These are phyloP conservation scores for Climacium dendroides DNA, from an alignment of 225 moss, liverwort and hornwort genomes.

Conservation along the genomic window DNA sequence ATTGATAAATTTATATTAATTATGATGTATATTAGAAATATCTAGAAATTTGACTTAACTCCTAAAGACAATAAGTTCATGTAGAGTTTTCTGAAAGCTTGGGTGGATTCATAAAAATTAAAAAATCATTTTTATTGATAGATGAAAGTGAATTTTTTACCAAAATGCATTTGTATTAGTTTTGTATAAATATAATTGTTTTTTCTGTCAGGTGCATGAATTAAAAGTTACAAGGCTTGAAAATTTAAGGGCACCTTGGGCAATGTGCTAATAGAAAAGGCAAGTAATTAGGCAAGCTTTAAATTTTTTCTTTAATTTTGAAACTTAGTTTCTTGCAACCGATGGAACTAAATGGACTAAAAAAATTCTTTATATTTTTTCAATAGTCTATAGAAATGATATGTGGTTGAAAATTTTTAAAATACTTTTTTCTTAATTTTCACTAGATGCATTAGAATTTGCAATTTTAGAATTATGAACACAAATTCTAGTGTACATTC, in stretches of 20 bases:
- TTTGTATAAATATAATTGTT: too few relatives aligned
- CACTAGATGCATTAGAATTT: background rate
- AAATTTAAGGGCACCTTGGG: fast-evolving
- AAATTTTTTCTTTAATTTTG: too few relatives aligned
- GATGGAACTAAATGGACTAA: background rate
- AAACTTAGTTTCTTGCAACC: background rate
- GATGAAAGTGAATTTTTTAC: background rate
- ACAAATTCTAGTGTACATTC: background rate
- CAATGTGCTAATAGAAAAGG: fast-evolving
- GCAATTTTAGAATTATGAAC: background rate
- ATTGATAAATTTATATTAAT: too few relatives aligned
- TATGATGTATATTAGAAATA: too few relatives aligned
- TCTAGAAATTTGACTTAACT: too few relatives aligned
- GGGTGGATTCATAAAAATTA: background rate
- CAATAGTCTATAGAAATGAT: too few relatives aligned
- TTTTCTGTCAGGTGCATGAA: fast-evolving
- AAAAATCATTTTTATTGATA: background rate
- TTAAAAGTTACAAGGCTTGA: too few relatives aligned
- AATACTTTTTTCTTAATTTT: too few relatives aligned
- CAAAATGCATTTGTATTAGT: background rate
- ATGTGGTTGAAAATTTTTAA: background rate
- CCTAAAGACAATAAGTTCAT: fast-evolving
- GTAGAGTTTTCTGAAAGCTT: background rate
- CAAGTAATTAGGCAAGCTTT: too few relatives aligned
- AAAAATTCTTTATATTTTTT: too few relatives aligned